Base-by-base conservation (phyloP, 1,284 basidiomycete species). In the Papiliotrema terrestris region DNA sequence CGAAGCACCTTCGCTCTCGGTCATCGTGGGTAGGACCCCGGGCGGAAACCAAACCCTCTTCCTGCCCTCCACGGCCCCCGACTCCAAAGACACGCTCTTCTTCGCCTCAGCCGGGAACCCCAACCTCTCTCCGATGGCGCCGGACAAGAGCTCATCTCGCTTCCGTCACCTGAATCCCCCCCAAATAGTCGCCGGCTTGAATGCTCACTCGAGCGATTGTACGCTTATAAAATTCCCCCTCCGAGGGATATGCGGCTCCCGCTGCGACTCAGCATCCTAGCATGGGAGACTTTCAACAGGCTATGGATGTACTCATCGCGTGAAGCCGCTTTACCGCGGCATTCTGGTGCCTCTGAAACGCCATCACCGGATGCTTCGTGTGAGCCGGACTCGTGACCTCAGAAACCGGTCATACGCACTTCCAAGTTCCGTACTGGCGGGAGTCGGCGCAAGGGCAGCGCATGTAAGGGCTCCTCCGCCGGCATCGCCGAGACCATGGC, bases 341-440 rank as follows among this genome's bases (percentile, higher is more conserved):
- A 23, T 45, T 56, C 13, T 56, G 54, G 37, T 56, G 54, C 37
- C 54, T 26, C 23, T 56, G 54, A 48, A 56, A 56, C 5, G 54
- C 54, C 17, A 56, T 23, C 5, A 23, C 6, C 22, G 54, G 50
- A 26, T 56, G 54, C 54, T 56, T 15, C 2, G 25, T 11, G 13
- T 29, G 29, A 32, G 29, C 29, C 11, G 29, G 11, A 32, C 29
- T 5, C 6, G 29, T 32, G 5, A 5, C 29, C 6, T 32, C 11
- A 11, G 29, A 5, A 11, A 32, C 29, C 6, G 29, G 6, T 11
- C 29, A 32, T 32, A 11, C 53, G 3, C 17, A 58, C 56, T 48
- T 58, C 56, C 8, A 52, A 48, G 32, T 51, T 42, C 19, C 56
- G 45, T 8, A 45, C 37, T 8, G 29, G 23, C 19, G 56, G 53